Percentiles rank a stretch among this genome's conserved stretches.
Conservation (phyloP, 208 protist genomes). For the Tritrichomonas musculus region DNA sequence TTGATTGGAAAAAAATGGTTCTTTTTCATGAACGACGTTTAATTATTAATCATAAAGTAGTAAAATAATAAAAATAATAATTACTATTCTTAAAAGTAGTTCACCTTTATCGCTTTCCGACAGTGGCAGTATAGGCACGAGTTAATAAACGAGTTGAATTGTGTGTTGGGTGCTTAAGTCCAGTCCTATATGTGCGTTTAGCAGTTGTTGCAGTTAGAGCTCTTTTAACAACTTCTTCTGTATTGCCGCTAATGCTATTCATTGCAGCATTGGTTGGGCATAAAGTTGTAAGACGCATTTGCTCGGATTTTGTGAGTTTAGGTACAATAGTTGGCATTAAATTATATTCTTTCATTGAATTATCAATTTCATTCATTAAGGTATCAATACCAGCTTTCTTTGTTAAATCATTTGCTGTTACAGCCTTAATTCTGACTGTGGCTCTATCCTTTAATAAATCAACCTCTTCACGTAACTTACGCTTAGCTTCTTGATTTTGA, state of each 20-base stretch:
- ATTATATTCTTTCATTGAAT: background rate
- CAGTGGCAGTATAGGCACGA: background rate
- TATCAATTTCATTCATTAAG: background rate
- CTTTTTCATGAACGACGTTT: too few relatives aligned
- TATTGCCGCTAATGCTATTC: background rate
- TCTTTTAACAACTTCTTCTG: background rate
- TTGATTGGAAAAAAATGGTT: too few relatives aligned
- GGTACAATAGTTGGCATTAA: background rate
- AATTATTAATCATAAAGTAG: too few relatives aligned
- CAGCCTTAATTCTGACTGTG: background rate
- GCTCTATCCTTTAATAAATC: background rate
- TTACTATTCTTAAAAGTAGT: too few relatives aligned
- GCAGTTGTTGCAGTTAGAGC: too few relatives aligned
- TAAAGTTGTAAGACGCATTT: background rate
- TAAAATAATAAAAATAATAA: too few relatives aligned
- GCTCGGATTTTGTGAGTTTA: background rate
- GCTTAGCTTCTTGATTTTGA: background rate
- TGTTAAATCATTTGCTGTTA: background rate
- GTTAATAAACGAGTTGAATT: background rate
- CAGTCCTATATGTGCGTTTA: background rate
- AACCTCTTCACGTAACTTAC: background rate
- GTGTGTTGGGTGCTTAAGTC: background rate
- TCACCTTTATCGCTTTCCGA: background rate
- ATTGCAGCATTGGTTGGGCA: background rate
- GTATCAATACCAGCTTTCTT: background rate